These are phyloP conservation scores for Yamadazyma conglobata DNA, from an alignment of 1,139 yeast genomes.

Conservation along the genomic window DNA sequence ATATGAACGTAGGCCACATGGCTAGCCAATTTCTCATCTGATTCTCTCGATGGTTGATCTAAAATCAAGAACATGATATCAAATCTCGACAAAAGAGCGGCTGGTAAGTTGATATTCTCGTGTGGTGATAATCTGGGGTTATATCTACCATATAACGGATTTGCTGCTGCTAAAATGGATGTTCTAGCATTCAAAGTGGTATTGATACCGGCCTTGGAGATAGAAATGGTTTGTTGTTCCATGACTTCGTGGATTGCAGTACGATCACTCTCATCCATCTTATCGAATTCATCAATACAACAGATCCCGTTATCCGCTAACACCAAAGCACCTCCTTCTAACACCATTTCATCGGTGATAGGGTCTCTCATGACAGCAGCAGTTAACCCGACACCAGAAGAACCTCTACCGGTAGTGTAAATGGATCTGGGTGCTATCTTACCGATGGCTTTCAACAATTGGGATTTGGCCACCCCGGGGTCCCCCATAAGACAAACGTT, in stretches of 20 bases:
- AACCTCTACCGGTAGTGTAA: conserved; percentile 97
- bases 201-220: conserved; percentile 96
- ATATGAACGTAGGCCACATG: conserved; percentile 96
- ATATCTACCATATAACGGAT: conserved; percentile 94
- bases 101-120: conserved; percentile 94
- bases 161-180: conserved; percentile 95
- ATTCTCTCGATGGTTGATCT: conserved; percentile 78
- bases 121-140: conserved; percentile 88
- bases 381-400: conserved; percentile 98
- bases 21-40: conserved; percentile 81
- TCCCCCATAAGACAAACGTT: conserved; percentile 98
- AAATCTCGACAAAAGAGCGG: conserved; percentile 92
- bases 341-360: conserved; percentile 95
- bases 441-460: conserved; percentile 83
- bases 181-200: conserved; percentile 96
- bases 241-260: conserved; percentile 99
- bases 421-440: conserved; percentile 97
- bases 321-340: conserved; percentile 98
- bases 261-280: conserved; percentile 96
- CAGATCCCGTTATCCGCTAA: conserved; percentile 97
- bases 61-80: conserved; percentile 84
- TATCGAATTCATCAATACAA: conserved; percentile 98
- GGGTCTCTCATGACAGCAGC: conserved; percentile 99
- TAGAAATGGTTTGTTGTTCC: conserved; percentile 99
- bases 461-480: conserved; percentile 99